A percentile compares a stretch with the other conserved stretches of the same genome.
Conservation (phyloP, 805 yeast species). For the Kazachstania kunashirensis region DNA sequence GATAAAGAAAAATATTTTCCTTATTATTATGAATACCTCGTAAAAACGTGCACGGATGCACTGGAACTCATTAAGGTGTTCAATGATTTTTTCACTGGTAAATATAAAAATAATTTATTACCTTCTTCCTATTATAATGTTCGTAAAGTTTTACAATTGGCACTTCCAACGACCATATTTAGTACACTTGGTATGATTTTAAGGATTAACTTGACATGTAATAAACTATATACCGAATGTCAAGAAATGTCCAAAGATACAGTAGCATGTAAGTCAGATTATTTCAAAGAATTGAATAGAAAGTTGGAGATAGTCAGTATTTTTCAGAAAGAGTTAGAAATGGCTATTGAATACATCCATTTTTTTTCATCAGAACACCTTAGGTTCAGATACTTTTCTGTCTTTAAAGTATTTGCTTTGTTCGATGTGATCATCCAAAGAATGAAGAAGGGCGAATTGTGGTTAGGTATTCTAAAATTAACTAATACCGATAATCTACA, state of each 20-base stretch:
- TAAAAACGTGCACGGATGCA: constrained; percentile 13
- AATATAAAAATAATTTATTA: constrained; percentile 10
- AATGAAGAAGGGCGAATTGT: constrained; percentile 23
- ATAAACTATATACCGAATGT: constrained; percentile 11
- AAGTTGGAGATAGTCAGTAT: constrained; percentile 18
- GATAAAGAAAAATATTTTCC: constrained; percentile 10
- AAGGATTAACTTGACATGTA: constrained; percentile 19
- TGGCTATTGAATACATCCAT: constrained; percentile 18
- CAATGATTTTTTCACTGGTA: constrained; percentile 19
- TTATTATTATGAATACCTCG: constrained; percentile 18
- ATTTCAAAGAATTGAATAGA: constrained; percentile 3
- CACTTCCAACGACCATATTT: constrained; percentile 21
- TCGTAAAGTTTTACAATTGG: constrained; percentile 22
- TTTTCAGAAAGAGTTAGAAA: constrained; percentile 20
- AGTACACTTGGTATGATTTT: constrained; percentile 19
- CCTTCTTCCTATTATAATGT: constrained; percentile 19
- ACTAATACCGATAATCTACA: constrained; percentile 14
- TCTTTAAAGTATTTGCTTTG: constrained; percentile 24
- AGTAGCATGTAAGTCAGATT: background rate
- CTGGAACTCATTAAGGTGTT: constrained; percentile 14
- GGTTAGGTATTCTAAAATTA: constrained; percentile 16
- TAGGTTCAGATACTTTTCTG: constrained; percentile 26
- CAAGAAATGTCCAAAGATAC: constrained; percentile 8
- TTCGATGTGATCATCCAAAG: constrained; percentile 25
- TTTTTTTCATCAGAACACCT: constrained; percentile 19